A percentile compares a stretch with the other conserved stretches of the same genome.
Conservation (phyloP, 2,329 filamentous ascomycete genomes). For the Aspergillus spinulosporus region DNA sequence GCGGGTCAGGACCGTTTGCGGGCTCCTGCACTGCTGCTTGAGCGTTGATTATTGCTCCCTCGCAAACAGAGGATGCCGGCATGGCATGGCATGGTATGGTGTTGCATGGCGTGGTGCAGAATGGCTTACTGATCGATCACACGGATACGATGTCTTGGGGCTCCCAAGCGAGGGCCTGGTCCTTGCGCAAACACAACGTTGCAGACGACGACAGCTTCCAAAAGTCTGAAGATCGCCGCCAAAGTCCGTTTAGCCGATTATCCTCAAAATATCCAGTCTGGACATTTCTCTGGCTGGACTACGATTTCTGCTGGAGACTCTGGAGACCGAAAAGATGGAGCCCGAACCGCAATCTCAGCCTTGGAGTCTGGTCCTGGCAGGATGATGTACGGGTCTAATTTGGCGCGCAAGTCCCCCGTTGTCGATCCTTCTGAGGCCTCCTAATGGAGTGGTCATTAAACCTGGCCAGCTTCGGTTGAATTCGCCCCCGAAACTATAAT, state of each 20-base stretch:
- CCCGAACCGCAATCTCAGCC: neutral
- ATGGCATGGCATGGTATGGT: neutral
- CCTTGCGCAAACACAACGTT: neutral
- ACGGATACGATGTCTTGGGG: neutral
- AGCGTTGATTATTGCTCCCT: neutral
- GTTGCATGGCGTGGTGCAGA: too few relatives aligned
- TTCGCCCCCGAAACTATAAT: slow-evolving; percentile 1
- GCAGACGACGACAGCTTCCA: neutral
- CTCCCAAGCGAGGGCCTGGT: neutral
- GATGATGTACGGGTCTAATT: slow-evolving; percentile 15
- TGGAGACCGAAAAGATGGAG: neutral
- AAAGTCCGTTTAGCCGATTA: slow-evolving; percentile 2
- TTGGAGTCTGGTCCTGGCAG: slow-evolving; percentile 5
- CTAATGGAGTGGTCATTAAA: neutral
- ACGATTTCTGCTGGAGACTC: neutral
- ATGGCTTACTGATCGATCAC: neutral
- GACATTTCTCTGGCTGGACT: neutral
- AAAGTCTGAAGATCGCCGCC: neutral
- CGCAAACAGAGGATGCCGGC: neutral
- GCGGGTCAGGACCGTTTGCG: neutral
- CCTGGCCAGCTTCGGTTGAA: slow-evolving; percentile 8
- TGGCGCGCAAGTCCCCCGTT: slow-evolving; percentile 20
- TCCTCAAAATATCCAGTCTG: neutral
- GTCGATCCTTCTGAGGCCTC: slow-evolving; percentile 17
- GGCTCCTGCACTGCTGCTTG: neutral